Conservation (phyloP, 345 rosid species). For the Cardiospermum halicacabum region DNA sequence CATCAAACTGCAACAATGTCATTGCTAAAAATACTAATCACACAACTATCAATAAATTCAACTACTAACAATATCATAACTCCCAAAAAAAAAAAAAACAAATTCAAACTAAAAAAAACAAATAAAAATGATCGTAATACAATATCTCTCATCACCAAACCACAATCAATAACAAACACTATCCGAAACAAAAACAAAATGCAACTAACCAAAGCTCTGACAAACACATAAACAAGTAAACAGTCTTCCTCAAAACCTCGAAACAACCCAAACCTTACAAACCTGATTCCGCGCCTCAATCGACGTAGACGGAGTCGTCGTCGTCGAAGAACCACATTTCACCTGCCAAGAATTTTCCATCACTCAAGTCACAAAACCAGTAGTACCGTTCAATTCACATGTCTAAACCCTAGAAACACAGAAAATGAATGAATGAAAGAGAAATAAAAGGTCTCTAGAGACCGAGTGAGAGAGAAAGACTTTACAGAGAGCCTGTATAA, state of each 20-base stretch:
- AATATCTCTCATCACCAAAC: neutral
- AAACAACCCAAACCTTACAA: neutral
- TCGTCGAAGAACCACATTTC: slow-evolving; percentile 29
- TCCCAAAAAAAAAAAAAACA: neutral
- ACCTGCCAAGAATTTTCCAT: slow-evolving; percentile 38
- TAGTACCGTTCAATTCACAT: too few relatives aligned
- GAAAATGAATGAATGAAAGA: neutral
- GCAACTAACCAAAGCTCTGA: neutral
- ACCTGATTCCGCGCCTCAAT: slow-evolving; percentile 38
- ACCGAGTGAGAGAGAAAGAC: slow-evolving; percentile 9
- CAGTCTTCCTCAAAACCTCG: neutral
- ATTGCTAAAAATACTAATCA: neutral
- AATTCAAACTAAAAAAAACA: neutral
- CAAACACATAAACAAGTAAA: neutral
- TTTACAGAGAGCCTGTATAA: slow-evolving; percentile 16
- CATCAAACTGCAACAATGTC: neutral
- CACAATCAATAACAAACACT: neutral
- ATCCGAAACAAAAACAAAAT: neutral
- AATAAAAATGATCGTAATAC: neutral
- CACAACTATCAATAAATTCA: neutral
- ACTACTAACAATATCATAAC: neutral
- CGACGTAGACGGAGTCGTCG: slow-evolving; percentile 24
- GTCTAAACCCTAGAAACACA: slow-evolving; percentile 14
- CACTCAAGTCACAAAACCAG: too few relatives aligned
- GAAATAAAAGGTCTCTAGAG: slow-evolving; percentile 10